Conservation (phyloP, 2,329 filamentous ascomycete species). For the Aspergillus floridensis region DNA sequence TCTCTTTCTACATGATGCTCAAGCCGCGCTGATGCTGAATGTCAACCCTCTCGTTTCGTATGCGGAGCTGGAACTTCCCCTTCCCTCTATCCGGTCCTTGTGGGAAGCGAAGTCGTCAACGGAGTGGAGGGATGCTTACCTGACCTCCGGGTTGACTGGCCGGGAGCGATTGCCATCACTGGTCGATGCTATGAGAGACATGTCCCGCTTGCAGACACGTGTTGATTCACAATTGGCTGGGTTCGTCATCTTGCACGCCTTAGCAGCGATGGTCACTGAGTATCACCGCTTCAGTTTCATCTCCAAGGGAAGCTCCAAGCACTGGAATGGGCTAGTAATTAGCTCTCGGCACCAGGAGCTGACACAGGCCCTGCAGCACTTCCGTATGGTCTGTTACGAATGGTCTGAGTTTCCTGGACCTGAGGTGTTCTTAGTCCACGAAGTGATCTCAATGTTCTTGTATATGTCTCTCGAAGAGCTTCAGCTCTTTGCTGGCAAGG, state of each 20-base stretch:
- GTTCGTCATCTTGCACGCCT: slow-evolving; percentile 62
- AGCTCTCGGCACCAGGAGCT: slow-evolving; percentile 62
- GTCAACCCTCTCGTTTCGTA: slow-evolving; percentile 67
- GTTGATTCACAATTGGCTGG: slow-evolving; percentile 59
- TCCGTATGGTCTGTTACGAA: slow-evolving; percentile 39
- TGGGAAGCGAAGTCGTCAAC: slow-evolving; percentile 64
- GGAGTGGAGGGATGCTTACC: slow-evolving; percentile 63
- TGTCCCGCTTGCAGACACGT: slow-evolving; percentile 51
- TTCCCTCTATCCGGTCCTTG: slow-evolving; percentile 61
- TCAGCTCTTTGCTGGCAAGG: slow-evolving; percentile 45
- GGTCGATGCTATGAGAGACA: slow-evolving; percentile 56
- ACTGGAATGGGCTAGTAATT: slow-evolving; percentile 48
- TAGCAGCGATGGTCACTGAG: slow-evolving; percentile 66
- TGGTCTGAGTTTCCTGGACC: slow-evolving; percentile 15
- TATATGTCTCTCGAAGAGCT: slow-evolving; percentile 45
- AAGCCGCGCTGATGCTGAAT: slow-evolving; percentile 65
- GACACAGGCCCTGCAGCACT: slow-evolving; percentile 55
- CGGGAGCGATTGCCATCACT: slow-evolving; percentile 36
- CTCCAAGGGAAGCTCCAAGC: slow-evolving; percentile 40
- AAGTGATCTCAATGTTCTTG: slow-evolving; percentile 37
- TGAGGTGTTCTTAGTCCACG: slow-evolving; percentile 33
- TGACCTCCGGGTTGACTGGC: slow-evolving; percentile 33
- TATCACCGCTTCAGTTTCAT: slow-evolving; percentile 56
- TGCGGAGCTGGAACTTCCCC: slow-evolving; percentile 63
- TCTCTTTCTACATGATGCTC: slow-evolving; percentile 63